Evolutionary conservation across 768 basidiomycete genomes (phyloP).

Genomic region (Trametes cinnabarina): DNA sequence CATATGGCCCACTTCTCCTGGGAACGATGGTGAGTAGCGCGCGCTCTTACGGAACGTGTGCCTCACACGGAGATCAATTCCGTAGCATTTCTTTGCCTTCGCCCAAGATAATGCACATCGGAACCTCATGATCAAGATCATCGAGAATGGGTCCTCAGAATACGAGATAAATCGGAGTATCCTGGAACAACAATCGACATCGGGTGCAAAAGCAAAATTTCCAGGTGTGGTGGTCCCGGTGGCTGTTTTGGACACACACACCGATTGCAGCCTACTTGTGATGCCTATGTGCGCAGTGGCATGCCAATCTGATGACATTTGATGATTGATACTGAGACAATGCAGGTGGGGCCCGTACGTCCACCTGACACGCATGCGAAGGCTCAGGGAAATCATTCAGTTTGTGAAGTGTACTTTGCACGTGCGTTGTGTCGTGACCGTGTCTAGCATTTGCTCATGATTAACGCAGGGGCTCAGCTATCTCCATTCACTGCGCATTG

Average conservation of each 20-base stretch:
- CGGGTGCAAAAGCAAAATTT: not conserved
- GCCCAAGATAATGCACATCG: not conserved
- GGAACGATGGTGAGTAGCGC: too few species aligned
- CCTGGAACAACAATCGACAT: too few species aligned
- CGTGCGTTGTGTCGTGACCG: not conserved
- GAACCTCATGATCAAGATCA: not conserved
- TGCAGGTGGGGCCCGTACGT: not conserved
- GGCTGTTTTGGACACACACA: not conserved
- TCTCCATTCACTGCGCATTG: not conserved
- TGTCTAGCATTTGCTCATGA: too few species aligned
- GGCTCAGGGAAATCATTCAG: not conserved
- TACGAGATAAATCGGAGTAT: not conserved
- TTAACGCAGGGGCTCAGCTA: not conserved
- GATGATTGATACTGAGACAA: too few species aligned
- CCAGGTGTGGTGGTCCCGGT: not conserved
- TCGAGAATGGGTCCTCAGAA: not conserved
- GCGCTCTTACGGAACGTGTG: too few species aligned
- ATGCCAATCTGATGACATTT: too few species aligned
- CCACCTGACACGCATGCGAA: not conserved
- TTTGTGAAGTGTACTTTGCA: not conserved
- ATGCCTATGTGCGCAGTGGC: conserved; percentile 1
- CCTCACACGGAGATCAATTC: not conserved
- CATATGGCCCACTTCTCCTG: too few species aligned
- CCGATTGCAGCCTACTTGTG: not conserved
- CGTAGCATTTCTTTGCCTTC: not conserved